phyloP scores from a whole-genome alignment of 148 eudicot species.

The Silene latifolia region DNA sequence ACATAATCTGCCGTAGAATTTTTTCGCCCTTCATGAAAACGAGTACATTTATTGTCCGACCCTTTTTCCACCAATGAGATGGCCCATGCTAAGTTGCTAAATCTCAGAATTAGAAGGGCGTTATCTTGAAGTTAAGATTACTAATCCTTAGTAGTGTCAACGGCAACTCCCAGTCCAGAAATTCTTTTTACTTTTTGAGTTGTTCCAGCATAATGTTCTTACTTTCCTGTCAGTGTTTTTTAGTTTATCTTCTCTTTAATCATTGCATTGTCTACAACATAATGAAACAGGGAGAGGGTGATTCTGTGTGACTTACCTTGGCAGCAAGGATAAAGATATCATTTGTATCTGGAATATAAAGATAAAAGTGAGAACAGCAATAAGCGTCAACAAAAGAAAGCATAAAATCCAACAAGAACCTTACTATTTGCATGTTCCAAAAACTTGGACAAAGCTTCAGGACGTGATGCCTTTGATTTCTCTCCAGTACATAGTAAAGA shows the following conservation, averaged over 20 bases:
- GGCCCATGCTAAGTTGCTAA: background rate
- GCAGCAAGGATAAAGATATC: slow-evolving; percentile 96
- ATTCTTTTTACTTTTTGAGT: background rate
- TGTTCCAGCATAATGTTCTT: background rate
- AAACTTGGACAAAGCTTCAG: slow-evolving; percentile 50
- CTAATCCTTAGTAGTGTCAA: background rate
- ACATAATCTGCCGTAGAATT: background rate
- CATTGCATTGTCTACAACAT: background rate
- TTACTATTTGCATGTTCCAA: slow-evolving; percentile 87
- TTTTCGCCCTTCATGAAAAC: background rate
- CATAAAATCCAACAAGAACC: slow-evolving; percentile 16
- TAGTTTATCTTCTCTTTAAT: background rate
- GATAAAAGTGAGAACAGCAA: slow-evolving; percentile 7
- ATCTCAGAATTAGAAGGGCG: background rate
- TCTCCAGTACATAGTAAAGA: slow-evolving; percentile 76
- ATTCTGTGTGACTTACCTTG: slow-evolving; percentile 44
- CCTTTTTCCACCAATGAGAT: background rate
- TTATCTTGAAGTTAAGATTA: background rate
- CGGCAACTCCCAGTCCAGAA: background rate
- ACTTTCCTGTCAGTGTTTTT: background rate
- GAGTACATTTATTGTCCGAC: background rate
- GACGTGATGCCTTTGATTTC: slow-evolving; percentile 44
- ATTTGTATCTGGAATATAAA: slow-evolving; percentile 69
- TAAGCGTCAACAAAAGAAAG: background rate
- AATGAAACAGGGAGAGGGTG: background rate